These are phyloP conservation scores for Trichoderma sp. DNA, from an alignment of 2,329 filamentous ascomycete genomes.

Conservation along the genomic window DNA sequence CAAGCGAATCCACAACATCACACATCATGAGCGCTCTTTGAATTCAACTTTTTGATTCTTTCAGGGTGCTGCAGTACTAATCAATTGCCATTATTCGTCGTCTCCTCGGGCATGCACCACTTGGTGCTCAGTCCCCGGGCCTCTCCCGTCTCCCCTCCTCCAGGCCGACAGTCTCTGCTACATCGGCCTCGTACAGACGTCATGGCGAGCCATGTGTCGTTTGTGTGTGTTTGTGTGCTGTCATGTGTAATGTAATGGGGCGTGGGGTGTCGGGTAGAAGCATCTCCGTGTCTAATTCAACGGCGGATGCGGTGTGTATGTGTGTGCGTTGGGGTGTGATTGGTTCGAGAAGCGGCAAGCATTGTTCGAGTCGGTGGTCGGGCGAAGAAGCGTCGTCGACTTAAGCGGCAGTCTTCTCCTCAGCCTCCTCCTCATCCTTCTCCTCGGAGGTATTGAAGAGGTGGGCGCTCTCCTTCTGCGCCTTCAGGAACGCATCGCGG, in stretches of 20 bases:
- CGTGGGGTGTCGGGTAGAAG: slow-evolving; percentile 8
- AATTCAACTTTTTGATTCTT: slow-evolving; percentile 22
- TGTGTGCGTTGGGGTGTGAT: not conserved
- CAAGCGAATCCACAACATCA: not conserved
- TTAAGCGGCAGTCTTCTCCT: slow-evolving; percentile 33
- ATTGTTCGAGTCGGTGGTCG: slow-evolving; percentile 11
- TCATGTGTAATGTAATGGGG: slow-evolving; percentile 17
- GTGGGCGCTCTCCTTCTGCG: slow-evolving; percentile 92
- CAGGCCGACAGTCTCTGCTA: slow-evolving; percentile 19
- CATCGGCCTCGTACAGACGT: slow-evolving; percentile 17
- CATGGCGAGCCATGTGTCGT: slow-evolving; percentile 15
- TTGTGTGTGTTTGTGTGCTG: slow-evolving; percentile 13
- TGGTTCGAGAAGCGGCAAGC: slow-evolving; percentile 25
- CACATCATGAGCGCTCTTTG: not conserved
- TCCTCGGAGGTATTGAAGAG: slow-evolving; percentile 63
- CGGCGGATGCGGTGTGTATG: slow-evolving; percentile 11
- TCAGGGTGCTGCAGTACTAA: slow-evolving; percentile 11
- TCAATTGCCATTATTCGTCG: slow-evolving; percentile 24
- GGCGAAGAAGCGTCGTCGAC: slow-evolving; percentile 1
- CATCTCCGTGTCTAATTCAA: slow-evolving; percentile 14
- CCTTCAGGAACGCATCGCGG: slow-evolving; percentile 97
- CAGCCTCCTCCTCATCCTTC: slow-evolving; percentile 33
- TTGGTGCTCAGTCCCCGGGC: slow-evolving; percentile 21
- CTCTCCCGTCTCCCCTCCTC: slow-evolving; percentile 27
- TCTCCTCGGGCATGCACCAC: slow-evolving; percentile 25